phyloP scores from a whole-genome alignment of 495 filamentous ascomycete genomes.

The Podospora anserina region DNA sequence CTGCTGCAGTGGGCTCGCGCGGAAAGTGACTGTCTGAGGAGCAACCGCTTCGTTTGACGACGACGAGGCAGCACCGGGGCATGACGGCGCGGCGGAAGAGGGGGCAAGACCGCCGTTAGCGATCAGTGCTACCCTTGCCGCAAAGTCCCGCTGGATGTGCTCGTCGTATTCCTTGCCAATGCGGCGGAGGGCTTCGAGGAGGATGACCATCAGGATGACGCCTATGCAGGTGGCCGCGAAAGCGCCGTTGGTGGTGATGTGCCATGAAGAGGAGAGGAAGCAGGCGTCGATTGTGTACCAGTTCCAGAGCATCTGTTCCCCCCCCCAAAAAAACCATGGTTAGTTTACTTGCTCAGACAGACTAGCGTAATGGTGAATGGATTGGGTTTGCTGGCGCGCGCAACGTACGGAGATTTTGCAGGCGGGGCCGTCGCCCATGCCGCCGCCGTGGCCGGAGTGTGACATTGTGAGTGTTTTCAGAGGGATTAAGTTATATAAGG shows the following conservation, averaged over 20 bases:
- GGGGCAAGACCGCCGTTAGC: not conserved
- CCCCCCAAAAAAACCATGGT: not conserved
- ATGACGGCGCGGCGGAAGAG: not conserved
- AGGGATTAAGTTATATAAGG: not conserved
- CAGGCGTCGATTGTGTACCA: constrained; percentile 55
- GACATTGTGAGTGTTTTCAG: constrained; percentile 14
- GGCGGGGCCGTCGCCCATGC: constrained; percentile 2
- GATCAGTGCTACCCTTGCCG: constrained; percentile 26
- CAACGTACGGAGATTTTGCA: constrained; percentile 27
- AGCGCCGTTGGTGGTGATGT: constrained; percentile 43
- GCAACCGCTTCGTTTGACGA: not conserved
- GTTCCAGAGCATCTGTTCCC: constrained; percentile 56
- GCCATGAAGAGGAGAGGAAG: constrained; percentile 50
- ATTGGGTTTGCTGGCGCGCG: not conserved
- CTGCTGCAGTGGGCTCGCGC: constrained; percentile 49
- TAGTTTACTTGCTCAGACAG: not conserved
- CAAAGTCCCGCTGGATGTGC: constrained; percentile 41
- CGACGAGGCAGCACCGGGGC: not conserved
- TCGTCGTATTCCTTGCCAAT: constrained; percentile 54
- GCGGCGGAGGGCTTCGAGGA: constrained; percentile 51
- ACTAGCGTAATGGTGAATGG: too few relatives aligned
- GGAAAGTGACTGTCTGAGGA: constrained; percentile 35
- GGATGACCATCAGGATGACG: constrained; percentile 52
- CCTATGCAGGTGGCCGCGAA: constrained; percentile 60
- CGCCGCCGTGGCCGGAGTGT: constrained; percentile 19